Evolutionary conservation across 805 yeast species (phyloP).

Genomic region (Cyberlindnera mrakii): DNA sequence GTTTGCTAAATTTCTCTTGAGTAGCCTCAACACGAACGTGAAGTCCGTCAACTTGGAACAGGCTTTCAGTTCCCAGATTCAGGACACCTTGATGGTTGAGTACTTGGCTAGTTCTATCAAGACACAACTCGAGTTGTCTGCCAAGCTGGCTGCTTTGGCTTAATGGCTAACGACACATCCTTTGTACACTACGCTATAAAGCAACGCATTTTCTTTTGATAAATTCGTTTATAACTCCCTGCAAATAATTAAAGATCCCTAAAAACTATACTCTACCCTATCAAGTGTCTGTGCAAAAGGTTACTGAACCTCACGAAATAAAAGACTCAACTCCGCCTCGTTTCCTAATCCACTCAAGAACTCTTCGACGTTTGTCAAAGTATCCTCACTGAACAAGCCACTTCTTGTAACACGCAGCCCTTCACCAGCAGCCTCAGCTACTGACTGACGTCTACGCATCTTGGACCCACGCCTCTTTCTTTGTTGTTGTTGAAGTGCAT

Average conservation of each 20-base stretch:
- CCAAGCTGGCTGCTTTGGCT: conserved; percentile 58
- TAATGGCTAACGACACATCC: conserved; percentile 13
- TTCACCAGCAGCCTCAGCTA: conserved; percentile 70
- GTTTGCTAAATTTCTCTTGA: conserved; percentile 61
- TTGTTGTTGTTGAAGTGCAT: background rate
- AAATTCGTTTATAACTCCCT: background rate
- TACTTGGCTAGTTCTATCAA: conserved; percentile 78
- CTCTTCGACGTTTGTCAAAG: conserved; percentile 71
- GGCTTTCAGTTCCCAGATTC: conserved; percentile 64
- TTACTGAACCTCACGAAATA: conserved; percentile 22
- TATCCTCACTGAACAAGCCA: conserved; percentile 72
- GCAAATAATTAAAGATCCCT: background rate
- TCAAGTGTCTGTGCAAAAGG: background rate
- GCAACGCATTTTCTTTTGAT: background rate
- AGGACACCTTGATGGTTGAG: conserved; percentile 77
- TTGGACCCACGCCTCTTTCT: conserved; percentile 22
- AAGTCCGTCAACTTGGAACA: conserved; percentile 39
- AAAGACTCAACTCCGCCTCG: conserved; percentile 33
- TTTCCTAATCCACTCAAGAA: conserved; percentile 47
- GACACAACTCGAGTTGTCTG: conserved; percentile 76
- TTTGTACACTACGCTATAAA: background rate
- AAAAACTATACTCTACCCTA: background rate
- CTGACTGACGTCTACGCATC: conserved; percentile 56
- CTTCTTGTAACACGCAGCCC: conserved; percentile 69
- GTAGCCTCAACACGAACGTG: conserved; percentile 48